Evolutionary conservation across 2,329 filamentous ascomycete species (phyloP).

Genomic region (Venturia oleaginea): DNA sequence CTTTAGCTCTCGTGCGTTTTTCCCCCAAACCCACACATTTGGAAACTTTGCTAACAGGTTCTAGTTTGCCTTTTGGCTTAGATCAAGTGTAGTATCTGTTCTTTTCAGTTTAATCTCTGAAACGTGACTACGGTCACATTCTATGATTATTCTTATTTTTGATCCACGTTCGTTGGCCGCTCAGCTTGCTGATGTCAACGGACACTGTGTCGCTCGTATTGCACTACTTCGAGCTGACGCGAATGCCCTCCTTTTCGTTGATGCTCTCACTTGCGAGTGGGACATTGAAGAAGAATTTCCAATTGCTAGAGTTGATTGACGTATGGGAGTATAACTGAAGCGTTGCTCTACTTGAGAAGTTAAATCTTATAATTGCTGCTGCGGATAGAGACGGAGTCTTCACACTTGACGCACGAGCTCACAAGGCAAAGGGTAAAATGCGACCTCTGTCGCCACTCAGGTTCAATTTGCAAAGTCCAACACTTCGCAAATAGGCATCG

Average conservation of each 20-base stretch:
- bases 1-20: background rate
- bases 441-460: too few species aligned
- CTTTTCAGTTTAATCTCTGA: constrained; percentile 54
- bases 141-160: constrained; percentile 76
- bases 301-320: background rate
- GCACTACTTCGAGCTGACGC: constrained; percentile 67
- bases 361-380: too few species aligned
- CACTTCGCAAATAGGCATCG: too few species aligned
- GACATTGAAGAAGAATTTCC: constrained; percentile 12
- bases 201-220: constrained; percentile 65
- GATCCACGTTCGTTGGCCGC: constrained; percentile 44
- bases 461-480: too few species aligned
- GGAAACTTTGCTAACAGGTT: background rate
- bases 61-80: constrained; percentile 8
- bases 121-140: constrained; percentile 62
- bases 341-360: too few species aligned
- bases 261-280: constrained; percentile 15
- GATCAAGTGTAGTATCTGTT: constrained; percentile 9
- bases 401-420: too few species aligned
- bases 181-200: constrained; percentile 60
- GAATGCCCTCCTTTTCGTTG: constrained; percentile 35
- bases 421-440: too few species aligned
- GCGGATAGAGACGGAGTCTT: too few species aligned
- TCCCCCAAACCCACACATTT: background rate
- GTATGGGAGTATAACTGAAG: too few species aligned